A percentile compares a stretch with the other conserved stretches of the same genome.
Evolutionary conservation across 176 grass and related monocot species (phyloP).

Genomic region (Urochloa ruziziensis): DNA sequence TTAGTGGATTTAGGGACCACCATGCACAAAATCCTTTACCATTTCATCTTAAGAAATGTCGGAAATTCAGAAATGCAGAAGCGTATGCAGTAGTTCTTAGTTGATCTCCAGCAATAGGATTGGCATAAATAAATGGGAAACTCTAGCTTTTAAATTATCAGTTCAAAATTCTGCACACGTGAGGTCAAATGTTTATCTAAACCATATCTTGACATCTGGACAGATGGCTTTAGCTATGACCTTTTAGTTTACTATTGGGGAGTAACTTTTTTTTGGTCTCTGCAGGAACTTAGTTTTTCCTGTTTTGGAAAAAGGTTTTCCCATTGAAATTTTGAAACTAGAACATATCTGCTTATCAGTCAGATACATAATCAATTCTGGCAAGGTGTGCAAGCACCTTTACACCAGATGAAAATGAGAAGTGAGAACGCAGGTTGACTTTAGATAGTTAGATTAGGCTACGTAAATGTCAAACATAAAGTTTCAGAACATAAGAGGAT

Average conservation of each 20-base stretch:
- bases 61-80: neutral
- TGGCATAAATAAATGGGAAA: neutral
- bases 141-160: slow-evolving; percentile 21
- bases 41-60: neutral
- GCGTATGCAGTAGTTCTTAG: neutral
- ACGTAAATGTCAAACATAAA: neutral
- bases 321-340: neutral
- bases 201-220: neutral
- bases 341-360: neutral
- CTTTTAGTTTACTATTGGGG: neutral
- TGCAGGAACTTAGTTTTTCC: neutral
- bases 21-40: neutral
- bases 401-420: neutral
- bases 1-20: neutral
- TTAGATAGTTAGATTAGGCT: neutral
- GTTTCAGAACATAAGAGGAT: neutral
- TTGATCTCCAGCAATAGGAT: neutral
- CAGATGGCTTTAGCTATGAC: neutral
- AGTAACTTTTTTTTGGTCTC: neutral
- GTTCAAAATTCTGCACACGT: neutral
- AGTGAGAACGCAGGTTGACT: neutral
- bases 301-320: neutral
- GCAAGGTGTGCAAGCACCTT: neutral
- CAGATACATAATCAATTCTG: neutral
- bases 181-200: neutral